Conservation (phyloP, 2,329 filamentous ascomycete genomes). For the Fusarium domesticum region DNA sequence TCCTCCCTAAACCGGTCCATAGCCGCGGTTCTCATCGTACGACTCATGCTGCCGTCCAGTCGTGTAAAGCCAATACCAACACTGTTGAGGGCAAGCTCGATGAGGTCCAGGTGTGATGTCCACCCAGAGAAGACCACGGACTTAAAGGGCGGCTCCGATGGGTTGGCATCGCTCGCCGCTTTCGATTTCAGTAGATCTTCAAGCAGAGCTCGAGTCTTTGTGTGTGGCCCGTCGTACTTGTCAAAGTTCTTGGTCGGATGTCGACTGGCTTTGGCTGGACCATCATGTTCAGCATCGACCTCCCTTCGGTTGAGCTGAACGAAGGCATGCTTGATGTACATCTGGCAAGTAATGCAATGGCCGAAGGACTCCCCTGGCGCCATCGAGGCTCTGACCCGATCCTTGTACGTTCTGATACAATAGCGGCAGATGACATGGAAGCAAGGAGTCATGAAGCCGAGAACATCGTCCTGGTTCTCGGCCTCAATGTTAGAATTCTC, state of each 20-base stretch:
- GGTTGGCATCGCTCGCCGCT: constrained; percentile 57
- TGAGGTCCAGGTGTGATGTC: constrained; percentile 91
- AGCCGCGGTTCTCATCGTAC: constrained; percentile 68
- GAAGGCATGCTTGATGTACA: constrained; percentile 60
- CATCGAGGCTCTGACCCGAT: constrained; percentile 45
- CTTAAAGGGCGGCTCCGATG: constrained; percentile 74
- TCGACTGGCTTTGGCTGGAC: constrained; percentile 40
- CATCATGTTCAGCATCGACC: constrained; percentile 56
- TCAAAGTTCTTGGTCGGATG: constrained; percentile 55
- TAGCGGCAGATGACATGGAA: constrained; percentile 78
- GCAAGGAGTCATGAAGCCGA: constrained; percentile 82
- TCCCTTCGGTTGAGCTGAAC: constrained; percentile 65
- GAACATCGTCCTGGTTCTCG: constrained; percentile 59
- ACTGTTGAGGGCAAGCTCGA: constrained; percentile 73
- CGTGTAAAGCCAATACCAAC: constrained; percentile 68
- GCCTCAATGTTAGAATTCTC: constrained; percentile 55
- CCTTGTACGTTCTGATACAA: constrained; percentile 63
- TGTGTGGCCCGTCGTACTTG: constrained; percentile 81
- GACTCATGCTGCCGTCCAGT: constrained; percentile 88
- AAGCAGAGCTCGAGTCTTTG: constrained; percentile 82
- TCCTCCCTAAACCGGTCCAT: constrained; percentile 78
- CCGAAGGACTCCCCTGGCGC: constrained; percentile 41
- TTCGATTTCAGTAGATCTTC: constrained; percentile 67
- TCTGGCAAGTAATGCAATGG: constrained; percentile 67
- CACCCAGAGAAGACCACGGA: constrained; percentile 95